These are phyloP conservation scores for Cymbopogon flexuosus DNA, from an alignment of 202 grass and related monocot species.

Conservation along the genomic window DNA sequence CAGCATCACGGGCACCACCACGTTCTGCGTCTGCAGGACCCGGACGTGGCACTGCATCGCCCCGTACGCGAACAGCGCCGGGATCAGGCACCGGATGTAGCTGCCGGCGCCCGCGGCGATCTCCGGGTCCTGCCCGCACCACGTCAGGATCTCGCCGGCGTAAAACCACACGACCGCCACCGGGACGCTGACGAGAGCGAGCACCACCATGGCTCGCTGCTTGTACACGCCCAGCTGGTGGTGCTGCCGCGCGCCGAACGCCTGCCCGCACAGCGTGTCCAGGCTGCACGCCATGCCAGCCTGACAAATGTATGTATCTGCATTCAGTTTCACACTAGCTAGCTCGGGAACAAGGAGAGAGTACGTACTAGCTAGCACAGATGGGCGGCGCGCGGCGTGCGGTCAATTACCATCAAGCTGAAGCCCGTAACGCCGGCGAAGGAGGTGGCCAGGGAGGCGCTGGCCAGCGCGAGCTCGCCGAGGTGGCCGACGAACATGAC, in stretches of 20 bases:
- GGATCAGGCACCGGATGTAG: neutral
- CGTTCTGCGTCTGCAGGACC: neutral
- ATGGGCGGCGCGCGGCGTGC: too few relatives aligned
- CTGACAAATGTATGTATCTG: neutral
- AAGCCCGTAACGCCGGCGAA: too few relatives aligned
- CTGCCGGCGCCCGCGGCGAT: constrained; percentile 19
- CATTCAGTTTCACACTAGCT: neutral
- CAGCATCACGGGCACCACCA: neutral
- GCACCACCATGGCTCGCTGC: constrained; percentile 31
- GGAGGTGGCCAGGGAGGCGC: too few relatives aligned
- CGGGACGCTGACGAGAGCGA: constrained; percentile 32
- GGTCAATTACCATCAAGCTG: neutral
- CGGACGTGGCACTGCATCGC: neutral
- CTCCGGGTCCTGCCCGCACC: constrained; percentile 41
- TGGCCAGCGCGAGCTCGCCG: too few relatives aligned
- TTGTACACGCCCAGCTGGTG: neutral
- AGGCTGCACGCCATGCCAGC: constrained; percentile 28
- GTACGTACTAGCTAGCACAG: too few relatives aligned
- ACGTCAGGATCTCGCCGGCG: constrained; percentile 36
- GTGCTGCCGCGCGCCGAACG: neutral
- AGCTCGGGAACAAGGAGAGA: too few relatives aligned
- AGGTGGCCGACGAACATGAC: too few relatives aligned
- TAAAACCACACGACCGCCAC: constrained; percentile 32
- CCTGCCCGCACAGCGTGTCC: constrained; percentile 18
- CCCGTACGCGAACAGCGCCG: neutral